These are phyloP conservation scores for Dictyostelium citrinum DNA, from an alignment of 78 protist species.

Conservation along the genomic window DNA sequence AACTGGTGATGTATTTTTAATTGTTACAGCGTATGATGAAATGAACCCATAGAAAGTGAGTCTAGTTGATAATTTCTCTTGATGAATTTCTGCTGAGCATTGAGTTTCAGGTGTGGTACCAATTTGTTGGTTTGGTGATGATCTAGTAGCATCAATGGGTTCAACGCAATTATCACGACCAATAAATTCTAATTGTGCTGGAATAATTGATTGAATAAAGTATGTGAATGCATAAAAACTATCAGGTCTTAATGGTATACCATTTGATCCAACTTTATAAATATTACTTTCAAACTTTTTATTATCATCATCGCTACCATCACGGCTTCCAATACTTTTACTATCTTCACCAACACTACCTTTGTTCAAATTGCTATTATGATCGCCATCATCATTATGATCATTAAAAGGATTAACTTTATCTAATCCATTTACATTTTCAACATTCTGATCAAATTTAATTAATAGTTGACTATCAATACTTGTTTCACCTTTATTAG, in stretches of 20 bases:
- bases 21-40: not conserved
- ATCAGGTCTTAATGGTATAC: not conserved
- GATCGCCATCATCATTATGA: not conserved
- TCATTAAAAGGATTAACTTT: not conserved
- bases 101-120: not conserved
- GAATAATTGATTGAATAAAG: not conserved
- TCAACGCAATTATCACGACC: not conserved
- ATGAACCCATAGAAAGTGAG: not conserved
- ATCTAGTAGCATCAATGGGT: not conserved
- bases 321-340: not conserved
- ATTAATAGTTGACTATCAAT: not conserved
- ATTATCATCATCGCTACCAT: not conserved
- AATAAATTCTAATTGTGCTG: not conserved
- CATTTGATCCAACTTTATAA: not conserved
- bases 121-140: not conserved
- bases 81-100: not conserved
- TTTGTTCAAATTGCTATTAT: too few relatives aligned
- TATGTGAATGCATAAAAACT: conserved; percentile 41
- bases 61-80: not conserved
- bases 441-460: not conserved
- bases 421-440: conserved; percentile 41
- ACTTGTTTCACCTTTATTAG: not conserved
- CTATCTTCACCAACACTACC: too few relatives aligned
- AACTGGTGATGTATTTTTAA: conserved; percentile 27
- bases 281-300: not conserved